Evolutionary conservation across 192 early-diverging fungal species (phyloP).

Genomic region (Jimgerdemannia lactiflua): DNA sequence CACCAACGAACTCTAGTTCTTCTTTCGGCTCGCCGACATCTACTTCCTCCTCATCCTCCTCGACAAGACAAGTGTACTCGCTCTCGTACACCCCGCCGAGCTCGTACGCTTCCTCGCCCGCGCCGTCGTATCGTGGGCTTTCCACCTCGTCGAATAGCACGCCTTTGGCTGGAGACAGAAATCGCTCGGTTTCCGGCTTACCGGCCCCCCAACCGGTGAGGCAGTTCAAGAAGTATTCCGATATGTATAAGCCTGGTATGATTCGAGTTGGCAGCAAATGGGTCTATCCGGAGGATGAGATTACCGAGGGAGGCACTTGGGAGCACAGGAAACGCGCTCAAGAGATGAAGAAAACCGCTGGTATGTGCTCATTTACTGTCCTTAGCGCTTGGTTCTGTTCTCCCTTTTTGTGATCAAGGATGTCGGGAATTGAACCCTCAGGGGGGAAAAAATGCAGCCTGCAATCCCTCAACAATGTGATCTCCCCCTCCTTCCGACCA

Average conservation of each 20-base stretch:
- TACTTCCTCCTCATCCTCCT: slow-evolving; percentile 3
- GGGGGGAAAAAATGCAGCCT: background rate
- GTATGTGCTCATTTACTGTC: slow-evolving; percentile 11
- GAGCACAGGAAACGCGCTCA: slow-evolving; percentile 25
- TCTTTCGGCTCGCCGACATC: background rate
- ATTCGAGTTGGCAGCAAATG: slow-evolving; percentile 21
- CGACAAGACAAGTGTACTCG: slow-evolving; percentile 7
- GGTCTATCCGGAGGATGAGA: slow-evolving; percentile 31
- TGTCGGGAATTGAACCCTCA: background rate
- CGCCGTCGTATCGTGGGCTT: background rate
- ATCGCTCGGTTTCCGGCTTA: background rate
- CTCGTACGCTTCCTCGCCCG: background rate
- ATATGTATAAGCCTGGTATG: slow-evolving; percentile 26
- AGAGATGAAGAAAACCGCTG: slow-evolving; percentile 26
- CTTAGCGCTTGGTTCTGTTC: background rate
- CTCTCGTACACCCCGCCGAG: slow-evolving; percentile 5
- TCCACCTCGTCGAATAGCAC: background rate
- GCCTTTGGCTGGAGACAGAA: background rate
- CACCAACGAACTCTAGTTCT: slow-evolving; percentile 1
- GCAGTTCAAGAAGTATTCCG: slow-evolving; percentile 21
- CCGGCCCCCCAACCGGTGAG: background rate
- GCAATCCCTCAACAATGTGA: background rate
- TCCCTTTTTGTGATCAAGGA: background rate
- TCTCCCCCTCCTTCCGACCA: background rate
- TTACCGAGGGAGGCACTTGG: slow-evolving; percentile 26